Evolutionary conservation across 177 flowering plant genomes (phyloP).

Genomic region (Vitis hybrid): DNA sequence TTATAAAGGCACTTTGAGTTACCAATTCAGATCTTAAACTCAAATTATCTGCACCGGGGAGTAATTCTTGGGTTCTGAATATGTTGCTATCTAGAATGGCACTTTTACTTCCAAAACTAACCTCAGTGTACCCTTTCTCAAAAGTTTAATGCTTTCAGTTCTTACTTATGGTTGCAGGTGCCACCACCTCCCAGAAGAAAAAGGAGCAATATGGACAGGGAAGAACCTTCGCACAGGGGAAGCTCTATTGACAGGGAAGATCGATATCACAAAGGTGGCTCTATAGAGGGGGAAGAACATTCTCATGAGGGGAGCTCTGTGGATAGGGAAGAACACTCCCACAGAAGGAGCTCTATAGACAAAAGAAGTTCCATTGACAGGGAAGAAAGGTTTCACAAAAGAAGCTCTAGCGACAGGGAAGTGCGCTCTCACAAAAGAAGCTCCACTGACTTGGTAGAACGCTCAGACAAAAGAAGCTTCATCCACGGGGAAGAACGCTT

Average conservation of each 20-base stretch:
- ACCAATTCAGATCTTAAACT: not conserved
- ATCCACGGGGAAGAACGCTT: not conserved
- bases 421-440: slow-evolving; percentile 7
- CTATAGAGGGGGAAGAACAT: slow-evolving; percentile 14
- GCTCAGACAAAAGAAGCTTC: not conserved
- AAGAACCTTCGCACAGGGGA: slow-evolving; percentile 14
- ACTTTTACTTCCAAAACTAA: not conserved
- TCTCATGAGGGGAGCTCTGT: slow-evolving; percentile 6
- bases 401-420: slow-evolving; percentile 15
- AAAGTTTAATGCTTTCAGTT: not conserved
- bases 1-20: too few relatives aligned
- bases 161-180: slow-evolving; percentile 32
- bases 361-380: slow-evolving; percentile 11
- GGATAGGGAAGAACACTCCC: slow-evolving; percentile 19
- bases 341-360: slow-evolving; percentile 17
- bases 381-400: slow-evolving; percentile 13
- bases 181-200: slow-evolving; percentile 63
- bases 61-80: not conserved
- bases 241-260: slow-evolving; percentile 20
- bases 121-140: not conserved
- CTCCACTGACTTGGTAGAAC: not conserved
- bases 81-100: not conserved
- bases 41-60: not conserved
- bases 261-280: slow-evolving; percentile 11
- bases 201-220: slow-evolving; percentile 20